Base-by-base conservation (phyloP, 352 stramenopile species). In the Phytopythium delawarense region DNA sequence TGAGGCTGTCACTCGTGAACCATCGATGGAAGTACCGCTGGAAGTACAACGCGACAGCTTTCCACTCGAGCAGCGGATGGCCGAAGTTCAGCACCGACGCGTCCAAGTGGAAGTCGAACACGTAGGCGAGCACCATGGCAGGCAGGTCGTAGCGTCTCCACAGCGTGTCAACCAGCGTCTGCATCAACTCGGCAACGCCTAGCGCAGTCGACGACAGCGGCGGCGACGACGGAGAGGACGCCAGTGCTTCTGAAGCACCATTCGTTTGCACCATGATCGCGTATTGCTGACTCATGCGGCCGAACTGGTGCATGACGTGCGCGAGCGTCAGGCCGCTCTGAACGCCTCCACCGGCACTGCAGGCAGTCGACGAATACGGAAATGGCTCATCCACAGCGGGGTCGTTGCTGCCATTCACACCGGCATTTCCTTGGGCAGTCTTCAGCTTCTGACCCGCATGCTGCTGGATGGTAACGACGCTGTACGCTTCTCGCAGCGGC, bases 91-190 rank as follows among this genome's bases (percentile, higher is more conserved):
- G 71, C 35, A 78, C 51, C 37, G 66, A 70, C 23, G 62, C 76
- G 20, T 91, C 81, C 37, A 94, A 65, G 57, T 94, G 81, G 62
- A 92, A 88, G 67, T 94, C 78, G 48, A 92, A 91, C 21, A 89
- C 75, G 59, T 81, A 92, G 13, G 85, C 81, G 5, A 94, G 77
- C 21, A 88, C 71, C 78, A 90, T 92, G 8, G 66, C 72, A 3
- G 83, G 81, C 39, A 91, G 39, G 30, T 94, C 83, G 61, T 92
- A 94, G 11, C 79, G 75, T 15, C 77, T 74, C 85, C 85, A 94
- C 58, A 87, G 76, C 2, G 61, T 61, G 45, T 91, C 73, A 15
- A 94, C 56, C n/a, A 79, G 67, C 28, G 72, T 62, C 28, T 80
- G 63, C 59, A 92, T 65, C 18, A 72, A 64, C 28, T 81, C 67